Percentiles rank a stretch among this genome's conserved stretches.
Evolutionary conservation across 345 rosid genomes (phyloP).

Genomic region (Hypericum perforatum): DNA sequence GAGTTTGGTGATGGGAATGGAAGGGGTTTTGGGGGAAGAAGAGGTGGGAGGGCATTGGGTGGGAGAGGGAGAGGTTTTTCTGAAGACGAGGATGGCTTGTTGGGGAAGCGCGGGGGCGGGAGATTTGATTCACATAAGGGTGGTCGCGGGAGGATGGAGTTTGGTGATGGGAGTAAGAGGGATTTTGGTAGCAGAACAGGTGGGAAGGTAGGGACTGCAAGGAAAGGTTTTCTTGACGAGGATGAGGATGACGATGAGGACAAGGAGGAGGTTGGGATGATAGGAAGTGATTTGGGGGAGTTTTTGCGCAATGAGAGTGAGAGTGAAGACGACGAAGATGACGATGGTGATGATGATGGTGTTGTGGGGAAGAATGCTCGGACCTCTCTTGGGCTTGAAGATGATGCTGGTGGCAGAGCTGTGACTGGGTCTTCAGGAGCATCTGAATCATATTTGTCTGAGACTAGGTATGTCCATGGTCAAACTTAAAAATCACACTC

Average conservation of each 20-base stretch:
- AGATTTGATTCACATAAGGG: no score
- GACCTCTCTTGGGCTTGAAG: conserved; percentile 29
- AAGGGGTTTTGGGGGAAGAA: conserved; percentile 15
- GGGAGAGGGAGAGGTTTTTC: conserved; percentile 8
- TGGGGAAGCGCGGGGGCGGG: no score
- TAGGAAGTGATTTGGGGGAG: conserved; percentile 22
- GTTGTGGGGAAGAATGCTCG: conserved; percentile 22
- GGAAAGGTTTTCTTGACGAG: conserved; percentile 17
- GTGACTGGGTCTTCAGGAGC: conserved; percentile 27
- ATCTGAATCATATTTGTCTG: conserved; percentile 63
- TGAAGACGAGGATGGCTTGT: no score
- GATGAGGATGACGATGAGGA: conserved; percentile 14
- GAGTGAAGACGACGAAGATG: conserved; percentile 26
- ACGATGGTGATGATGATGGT: conserved; percentile 18
- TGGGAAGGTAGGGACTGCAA: conserved; percentile 13
- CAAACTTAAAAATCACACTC: not conserved
- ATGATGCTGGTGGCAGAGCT: conserved; percentile 14
- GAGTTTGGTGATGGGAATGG: conserved; percentile 6
- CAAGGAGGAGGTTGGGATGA: conserved; percentile 21
- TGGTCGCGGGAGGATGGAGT: no score
- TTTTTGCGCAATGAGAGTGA: conserved; percentile 46
- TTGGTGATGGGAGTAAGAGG: conserved; percentile 12
- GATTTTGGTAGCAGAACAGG: conserved; percentile 11
- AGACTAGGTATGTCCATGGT: conserved; percentile 49
- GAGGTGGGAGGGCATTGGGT: conserved; percentile 24